A percentile compares a stretch with the other conserved stretches of the same genome.
phyloP scores from a whole-genome alignment of 2,329 filamentous ascomycete genomes.

The Fusarium staphyleae region DNA sequence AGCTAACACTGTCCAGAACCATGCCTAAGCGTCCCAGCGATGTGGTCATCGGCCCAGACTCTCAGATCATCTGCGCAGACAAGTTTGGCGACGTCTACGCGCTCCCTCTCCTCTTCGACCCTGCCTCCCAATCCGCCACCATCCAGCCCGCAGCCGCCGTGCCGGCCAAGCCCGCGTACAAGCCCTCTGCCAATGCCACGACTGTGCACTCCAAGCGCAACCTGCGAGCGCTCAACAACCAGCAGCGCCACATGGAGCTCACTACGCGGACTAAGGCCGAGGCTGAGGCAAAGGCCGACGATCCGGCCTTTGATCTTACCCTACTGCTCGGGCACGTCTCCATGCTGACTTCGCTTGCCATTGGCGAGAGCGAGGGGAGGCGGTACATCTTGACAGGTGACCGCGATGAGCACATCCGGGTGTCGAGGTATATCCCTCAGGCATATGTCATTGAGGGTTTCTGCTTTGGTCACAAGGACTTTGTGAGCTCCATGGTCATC shows the following conservation, averaged over 20 bases:
- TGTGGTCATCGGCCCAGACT: conserved; percentile 72
- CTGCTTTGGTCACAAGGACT: conserved; percentile 87
- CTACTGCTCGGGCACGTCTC: conserved; percentile 93
- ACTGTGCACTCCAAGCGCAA: conserved; percentile 72
- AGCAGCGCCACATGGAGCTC: conserved; percentile 56
- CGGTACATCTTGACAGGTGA: conserved; percentile 64
- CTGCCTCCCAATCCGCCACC: conserved; percentile 18
- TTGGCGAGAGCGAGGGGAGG: conserved; percentile 53
- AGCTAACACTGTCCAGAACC: conserved; percentile 57
- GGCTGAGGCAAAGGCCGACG: conserved; percentile 44
- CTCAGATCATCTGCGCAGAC: conserved; percentile 82
- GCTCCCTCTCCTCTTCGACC: conserved; percentile 66
- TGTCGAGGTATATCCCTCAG: conserved; percentile 83
- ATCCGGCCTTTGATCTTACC: conserved; percentile 71
- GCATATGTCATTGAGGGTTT: conserved; percentile 87
- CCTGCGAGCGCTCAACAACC: conserved; percentile 64
- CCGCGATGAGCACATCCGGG: conserved; percentile 78
- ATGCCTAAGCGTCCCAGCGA: conserved; percentile 93
- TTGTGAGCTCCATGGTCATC: conserved; percentile 79
- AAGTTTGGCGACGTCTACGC: conserved; percentile 98
- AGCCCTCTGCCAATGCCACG: conserved; percentile 62
- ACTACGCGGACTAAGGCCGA: conserved; percentile 37
- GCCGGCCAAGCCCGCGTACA: conserved; percentile 44
- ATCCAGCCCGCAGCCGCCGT: conserved; percentile 25
- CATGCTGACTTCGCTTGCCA: conserved; percentile 80